These are phyloP conservation scores for Kingdonia uniflora DNA, from an alignment of 164 flowering plant genomes.

Conservation along the genomic window DNA sequence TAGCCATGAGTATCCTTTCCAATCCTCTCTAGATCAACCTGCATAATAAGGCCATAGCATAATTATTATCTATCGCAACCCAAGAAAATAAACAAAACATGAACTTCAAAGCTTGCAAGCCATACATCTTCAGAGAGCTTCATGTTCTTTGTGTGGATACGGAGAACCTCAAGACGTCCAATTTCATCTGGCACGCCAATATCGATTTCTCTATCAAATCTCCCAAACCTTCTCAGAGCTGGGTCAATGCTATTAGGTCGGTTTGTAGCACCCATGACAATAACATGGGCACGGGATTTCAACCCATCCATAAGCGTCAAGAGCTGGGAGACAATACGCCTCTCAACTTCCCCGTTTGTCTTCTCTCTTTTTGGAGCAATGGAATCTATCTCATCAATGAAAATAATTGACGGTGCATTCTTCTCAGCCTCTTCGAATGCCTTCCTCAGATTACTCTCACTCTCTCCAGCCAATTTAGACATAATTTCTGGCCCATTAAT, in stretches of 20 bases:
- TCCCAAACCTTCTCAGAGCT: slow-evolving; percentile 74
- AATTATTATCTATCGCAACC: neutral
- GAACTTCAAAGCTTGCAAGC: neutral
- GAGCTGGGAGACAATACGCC: slow-evolving; percentile 71
- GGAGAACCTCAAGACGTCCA: slow-evolving; percentile 80
- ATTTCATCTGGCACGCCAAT: slow-evolving; percentile 83
- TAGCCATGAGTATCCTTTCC: slow-evolving; percentile 65
- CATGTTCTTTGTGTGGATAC: slow-evolving; percentile 81
- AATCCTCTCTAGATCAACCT: slow-evolving; percentile 66
- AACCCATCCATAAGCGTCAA: slow-evolving; percentile 76
- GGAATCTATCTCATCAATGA: slow-evolving; percentile 76
- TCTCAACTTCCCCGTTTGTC: slow-evolving; percentile 71
- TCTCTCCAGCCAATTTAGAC: slow-evolving; percentile 81
- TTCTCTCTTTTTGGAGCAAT: slow-evolving; percentile 83
- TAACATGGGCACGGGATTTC: slow-evolving; percentile 69
- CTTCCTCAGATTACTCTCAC: slow-evolving; percentile 75
- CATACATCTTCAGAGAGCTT: slow-evolving; percentile 70
- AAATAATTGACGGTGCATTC: slow-evolving; percentile 76
- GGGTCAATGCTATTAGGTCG: slow-evolving; percentile 81
- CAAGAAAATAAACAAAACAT: neutral
- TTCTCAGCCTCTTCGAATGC: slow-evolving; percentile 86
- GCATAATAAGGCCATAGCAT: slow-evolving; percentile 6
- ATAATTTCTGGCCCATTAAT: slow-evolving; percentile 79
- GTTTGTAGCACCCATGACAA: slow-evolving; percentile 73
- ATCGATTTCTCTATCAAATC: slow-evolving; percentile 77